Conservation (phyloP, 176 grass and related monocot genomes). For the Elaeis guineensis region DNA sequence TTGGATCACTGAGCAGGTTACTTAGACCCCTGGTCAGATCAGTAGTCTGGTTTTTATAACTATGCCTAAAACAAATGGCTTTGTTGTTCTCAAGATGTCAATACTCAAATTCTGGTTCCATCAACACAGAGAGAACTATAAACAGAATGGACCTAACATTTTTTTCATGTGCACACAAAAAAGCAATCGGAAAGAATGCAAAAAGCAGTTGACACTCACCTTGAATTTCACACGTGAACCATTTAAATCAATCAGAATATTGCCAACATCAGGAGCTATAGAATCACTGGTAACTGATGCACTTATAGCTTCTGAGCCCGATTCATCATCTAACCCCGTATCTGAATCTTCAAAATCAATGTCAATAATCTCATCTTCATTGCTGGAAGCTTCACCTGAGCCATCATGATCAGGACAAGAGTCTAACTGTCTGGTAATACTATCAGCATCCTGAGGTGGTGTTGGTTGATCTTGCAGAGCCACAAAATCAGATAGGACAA, state of each 20-base stretch:
- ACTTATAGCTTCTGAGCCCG: conserved; percentile 23
- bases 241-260: conserved; percentile 49
- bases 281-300: conserved; percentile 24
- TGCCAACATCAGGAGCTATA: conserved; percentile 38
- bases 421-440: conserved; percentile 12
- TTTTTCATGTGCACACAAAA: too few relatives aligned
- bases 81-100: too few relatives aligned
- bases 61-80: too few relatives aligned
- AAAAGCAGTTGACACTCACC: conserved; percentile 35
- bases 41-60: too few relatives aligned
- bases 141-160: too few relatives aligned
- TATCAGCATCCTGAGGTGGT: conserved; percentile 14
- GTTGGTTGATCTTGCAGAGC: conserved; percentile 35
- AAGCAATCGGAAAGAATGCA: background rate
- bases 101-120: too few relatives aligned
- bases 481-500: conserved; percentile 61
- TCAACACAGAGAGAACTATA: too few relatives aligned
- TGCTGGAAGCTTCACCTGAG: background rate
- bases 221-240: conserved; percentile 55
- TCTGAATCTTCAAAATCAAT: conserved; percentile 38
- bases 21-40: too few relatives aligned
- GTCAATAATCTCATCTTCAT: conserved; percentile 21
- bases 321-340: conserved; percentile 43
- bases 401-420: conserved; percentile 10
- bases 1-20: too few relatives aligned